Percentiles rank a stretch among this genome's conserved stretches.
phyloP scores from a whole-genome alignment of 768 basidiomycete species.

The Psilocybe subaeruginosa region DNA sequence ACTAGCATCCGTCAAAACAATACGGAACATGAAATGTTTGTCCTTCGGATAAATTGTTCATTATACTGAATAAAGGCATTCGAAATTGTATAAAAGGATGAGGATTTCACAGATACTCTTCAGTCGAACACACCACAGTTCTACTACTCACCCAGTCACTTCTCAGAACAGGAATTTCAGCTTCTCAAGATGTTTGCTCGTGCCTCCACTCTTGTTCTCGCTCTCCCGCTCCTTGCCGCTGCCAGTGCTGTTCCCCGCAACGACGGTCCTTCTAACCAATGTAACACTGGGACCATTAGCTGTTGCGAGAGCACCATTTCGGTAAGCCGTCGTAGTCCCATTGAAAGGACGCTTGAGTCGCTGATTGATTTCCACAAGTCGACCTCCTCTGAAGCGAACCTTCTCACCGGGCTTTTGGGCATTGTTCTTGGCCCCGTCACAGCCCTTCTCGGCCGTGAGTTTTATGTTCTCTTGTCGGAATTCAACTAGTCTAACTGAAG shows the following conservation, averaged over 20 bases:
- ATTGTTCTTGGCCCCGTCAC: conserved; percentile 20
- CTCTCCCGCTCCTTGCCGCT: conserved; percentile 25
- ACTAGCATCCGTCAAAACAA: not conserved
- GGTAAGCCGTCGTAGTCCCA: conserved; percentile 10
- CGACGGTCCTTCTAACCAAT: conserved; percentile 20
- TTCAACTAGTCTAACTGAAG: not conserved
- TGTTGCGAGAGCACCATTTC: conserved; percentile 28
- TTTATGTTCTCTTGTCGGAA: too few species aligned
- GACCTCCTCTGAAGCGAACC: not conserved
- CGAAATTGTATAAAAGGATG: conserved; percentile 6
- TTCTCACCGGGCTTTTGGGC: conserved; percentile 31
- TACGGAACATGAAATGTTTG: not conserved
- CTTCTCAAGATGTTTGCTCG: conserved; percentile 23
- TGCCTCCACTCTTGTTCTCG: conserved; percentile 20
- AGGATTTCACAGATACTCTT: not conserved
- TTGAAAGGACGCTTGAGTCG: conserved; percentile 7
- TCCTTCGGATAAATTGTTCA: not conserved
- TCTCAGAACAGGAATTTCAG: conserved; percentile 3
- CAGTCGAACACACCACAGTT: conserved; percentile 10
- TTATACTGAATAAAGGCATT: not conserved
- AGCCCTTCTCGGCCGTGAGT: conserved; percentile 22
- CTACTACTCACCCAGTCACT: conserved; percentile 5
- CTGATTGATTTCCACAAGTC: too few species aligned
- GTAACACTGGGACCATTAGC: conserved; percentile 30
- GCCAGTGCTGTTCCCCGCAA: conserved; percentile 22